Base-by-base conservation (phyloP, 2,329 filamentous ascomycete species). In the Ambrosiella xylebori region DNA sequence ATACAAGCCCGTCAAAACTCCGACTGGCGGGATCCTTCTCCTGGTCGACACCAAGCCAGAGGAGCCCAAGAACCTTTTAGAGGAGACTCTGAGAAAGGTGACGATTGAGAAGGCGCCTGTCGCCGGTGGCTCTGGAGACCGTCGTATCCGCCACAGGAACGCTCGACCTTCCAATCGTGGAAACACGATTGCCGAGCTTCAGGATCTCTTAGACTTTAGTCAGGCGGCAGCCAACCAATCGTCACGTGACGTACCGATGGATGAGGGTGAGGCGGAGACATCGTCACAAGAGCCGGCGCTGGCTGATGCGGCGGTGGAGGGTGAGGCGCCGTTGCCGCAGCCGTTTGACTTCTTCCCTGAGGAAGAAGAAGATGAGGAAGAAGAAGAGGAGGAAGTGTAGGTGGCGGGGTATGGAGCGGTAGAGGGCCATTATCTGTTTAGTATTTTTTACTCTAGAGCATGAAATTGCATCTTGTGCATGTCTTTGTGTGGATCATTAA, bases 21-120 rank as follows among this genome's bases (percentile, higher is more conserved):
- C 91, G 62, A 97, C 91, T 47, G 91, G 93, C 63, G 93, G 93
- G 63, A 88, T 95, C 41, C 82, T 97, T 39, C 78, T 98, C n/a
- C 81, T 98, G 19, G 77, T 87, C 58, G 93, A 98, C 68, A 89
- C 84, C 12, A 79, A 84, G 63, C 86, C 89, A 0, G 79, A 82
- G 1, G 85, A 95, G 68, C 72, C 82, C 53, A 94, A 95, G 69
- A 75, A 82, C 15, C 77, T 93, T 7, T 79, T 98, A 53, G 93
- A 97, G 69, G 82, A 97, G 70, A 95, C 94, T 74, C 80, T 95
- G 47, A 93, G 90, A 77, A 95, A 94, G 70, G 77, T 78, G 3
- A 77, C 77, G 1, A 80, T 75, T 0, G 81, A 84, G 65, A 80
- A 77, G 58, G 80, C 81, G 0, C 78, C 79, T 1, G 75, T 81